Conservation (phyloP, 2,329 filamentous ascomycete genomes). For the Colletotrichum sojae region DNA sequence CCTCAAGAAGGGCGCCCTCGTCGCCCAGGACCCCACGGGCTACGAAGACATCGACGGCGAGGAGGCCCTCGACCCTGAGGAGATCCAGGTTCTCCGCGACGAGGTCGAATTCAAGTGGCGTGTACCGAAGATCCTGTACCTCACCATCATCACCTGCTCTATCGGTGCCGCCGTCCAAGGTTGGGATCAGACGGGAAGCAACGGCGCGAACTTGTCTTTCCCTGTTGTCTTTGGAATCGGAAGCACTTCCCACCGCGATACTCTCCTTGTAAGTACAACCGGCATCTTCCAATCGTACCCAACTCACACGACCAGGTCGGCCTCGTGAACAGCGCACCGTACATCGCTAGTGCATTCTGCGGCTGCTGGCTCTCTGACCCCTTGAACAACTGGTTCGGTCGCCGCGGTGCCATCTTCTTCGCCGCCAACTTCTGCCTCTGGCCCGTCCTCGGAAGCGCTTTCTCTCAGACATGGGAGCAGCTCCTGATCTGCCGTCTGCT, state of each 20-base stretch:
- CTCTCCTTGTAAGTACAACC: slow-evolving; percentile 58
- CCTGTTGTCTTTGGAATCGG: slow-evolving; percentile 60
- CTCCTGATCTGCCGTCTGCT: slow-evolving; percentile 80
- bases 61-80: slow-evolving; percentile 58
- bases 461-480: slow-evolving; percentile 79
- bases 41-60: slow-evolving; percentile 58
- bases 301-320: slow-evolving; percentile 67
- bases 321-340: slow-evolving; percentile 67
- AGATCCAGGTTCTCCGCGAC: slow-evolving; percentile 56
- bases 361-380: slow-evolving; percentile 84
- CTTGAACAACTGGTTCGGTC: slow-evolving; percentile 74
- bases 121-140: slow-evolving; percentile 64
- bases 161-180: slow-evolving; percentile 69
- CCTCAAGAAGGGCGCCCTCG: slow-evolving; percentile 65
- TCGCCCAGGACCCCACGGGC: slow-evolving; percentile 66
- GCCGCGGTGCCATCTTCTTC: slow-evolving; percentile 77
- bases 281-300: neutral
- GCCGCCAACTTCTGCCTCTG: slow-evolving; percentile 81
- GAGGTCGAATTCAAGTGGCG: slow-evolving; percentile 66
- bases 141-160: slow-evolving; percentile 65
- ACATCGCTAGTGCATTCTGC: slow-evolving; percentile 60
- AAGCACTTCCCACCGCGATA: slow-evolving; percentile 58
- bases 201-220: slow-evolving; percentile 64
- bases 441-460: slow-evolving; percentile 78
- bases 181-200: slow-evolving; percentile 63